Conservation (phyloP, 2,329 filamentous ascomycete genomes). For the Huntiella decipiens region DNA sequence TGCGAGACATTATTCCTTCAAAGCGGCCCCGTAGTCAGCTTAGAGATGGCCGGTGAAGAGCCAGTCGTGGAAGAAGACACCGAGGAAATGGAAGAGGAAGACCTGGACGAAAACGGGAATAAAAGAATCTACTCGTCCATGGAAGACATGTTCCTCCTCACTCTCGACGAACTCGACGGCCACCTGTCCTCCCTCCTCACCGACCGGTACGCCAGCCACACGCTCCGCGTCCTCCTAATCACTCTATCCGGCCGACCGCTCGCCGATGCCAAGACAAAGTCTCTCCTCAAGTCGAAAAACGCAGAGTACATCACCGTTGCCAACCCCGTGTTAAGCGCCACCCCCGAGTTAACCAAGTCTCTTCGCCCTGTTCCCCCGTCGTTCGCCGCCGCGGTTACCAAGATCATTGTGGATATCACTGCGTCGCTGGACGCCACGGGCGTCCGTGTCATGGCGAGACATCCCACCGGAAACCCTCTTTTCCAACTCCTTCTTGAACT, state of each 20-base stretch:
- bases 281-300: conserved; percentile 73
- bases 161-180: conserved; percentile 72
- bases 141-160: conserved; percentile 68
- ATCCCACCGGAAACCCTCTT: conserved; percentile 79
- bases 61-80: conserved; percentile 22
- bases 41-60: conserved; percentile 42
- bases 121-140: conserved; percentile 38
- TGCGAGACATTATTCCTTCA: conserved; percentile 83
- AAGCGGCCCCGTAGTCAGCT: conserved; percentile 58
- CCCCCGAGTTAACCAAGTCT: conserved; percentile 25
- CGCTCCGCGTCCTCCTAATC: conserved; percentile 66
- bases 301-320: conserved; percentile 63
- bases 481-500: conserved; percentile 80
- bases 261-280: conserved; percentile 47
- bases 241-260: conserved; percentile 71
- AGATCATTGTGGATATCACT: conserved; percentile 63
- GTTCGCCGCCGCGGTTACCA: conserved; percentile 58
- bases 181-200: conserved; percentile 70
- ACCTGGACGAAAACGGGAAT: conserved; percentile 3
- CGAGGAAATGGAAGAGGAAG: conserved; percentile 13
- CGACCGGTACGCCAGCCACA: conserved; percentile 78
- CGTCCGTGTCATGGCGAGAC: conserved; percentile 65
- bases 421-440: conserved; percentile 59
- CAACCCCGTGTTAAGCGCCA: conserved; percentile 28
- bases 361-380: conserved; percentile 50